These are phyloP conservation scores for Alternaria sp. DNA, from an alignment of 2,329 filamentous ascomycete species.

Conservation along the genomic window DNA sequence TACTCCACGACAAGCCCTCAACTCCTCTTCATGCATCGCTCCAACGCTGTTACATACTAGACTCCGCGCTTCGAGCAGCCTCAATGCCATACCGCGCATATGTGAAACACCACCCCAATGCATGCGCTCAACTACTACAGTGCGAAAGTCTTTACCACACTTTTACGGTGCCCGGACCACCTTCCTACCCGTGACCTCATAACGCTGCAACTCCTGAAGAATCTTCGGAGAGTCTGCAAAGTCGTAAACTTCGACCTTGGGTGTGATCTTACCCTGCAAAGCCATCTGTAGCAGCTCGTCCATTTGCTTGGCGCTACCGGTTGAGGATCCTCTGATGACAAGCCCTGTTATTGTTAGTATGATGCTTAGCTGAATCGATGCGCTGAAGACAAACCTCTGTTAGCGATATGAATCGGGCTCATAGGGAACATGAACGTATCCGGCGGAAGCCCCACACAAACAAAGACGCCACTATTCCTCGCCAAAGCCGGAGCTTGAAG, in stretches of 20 bases:
- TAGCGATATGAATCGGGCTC: constrained; percentile 56
- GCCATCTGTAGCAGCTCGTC: constrained; percentile 54
- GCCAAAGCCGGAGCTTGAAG: constrained; percentile 52
- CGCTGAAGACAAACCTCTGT: constrained; percentile 45
- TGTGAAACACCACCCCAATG: neutral
- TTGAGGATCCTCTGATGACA: constrained; percentile 56
- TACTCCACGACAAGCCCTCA: neutral
- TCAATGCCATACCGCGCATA: neutral
- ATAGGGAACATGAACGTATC: constrained; percentile 53
- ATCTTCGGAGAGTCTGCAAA: constrained; percentile 46
- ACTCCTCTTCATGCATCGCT: neutral
- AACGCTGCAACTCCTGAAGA: constrained; percentile 41
- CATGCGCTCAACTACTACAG: neutral
- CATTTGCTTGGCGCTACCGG: constrained; percentile 55
- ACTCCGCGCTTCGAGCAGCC: neutral
- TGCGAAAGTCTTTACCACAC: neutral
- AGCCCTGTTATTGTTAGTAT: constrained; percentile 36
- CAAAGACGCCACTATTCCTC: constrained; percentile 55
- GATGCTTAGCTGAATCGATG: neutral
- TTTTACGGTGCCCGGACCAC: constrained; percentile 40
- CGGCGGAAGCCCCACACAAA: constrained; percentile 56
- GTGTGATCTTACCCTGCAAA: constrained; percentile 50
- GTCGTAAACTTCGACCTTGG: constrained; percentile 46
- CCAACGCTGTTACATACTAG: neutral
- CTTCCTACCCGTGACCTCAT: constrained; percentile 46